These are phyloP conservation scores for Thermothelomyces thermophilus DNA, from an alignment of 2,329 filamentous ascomycete species.

Conservation along the genomic window DNA sequence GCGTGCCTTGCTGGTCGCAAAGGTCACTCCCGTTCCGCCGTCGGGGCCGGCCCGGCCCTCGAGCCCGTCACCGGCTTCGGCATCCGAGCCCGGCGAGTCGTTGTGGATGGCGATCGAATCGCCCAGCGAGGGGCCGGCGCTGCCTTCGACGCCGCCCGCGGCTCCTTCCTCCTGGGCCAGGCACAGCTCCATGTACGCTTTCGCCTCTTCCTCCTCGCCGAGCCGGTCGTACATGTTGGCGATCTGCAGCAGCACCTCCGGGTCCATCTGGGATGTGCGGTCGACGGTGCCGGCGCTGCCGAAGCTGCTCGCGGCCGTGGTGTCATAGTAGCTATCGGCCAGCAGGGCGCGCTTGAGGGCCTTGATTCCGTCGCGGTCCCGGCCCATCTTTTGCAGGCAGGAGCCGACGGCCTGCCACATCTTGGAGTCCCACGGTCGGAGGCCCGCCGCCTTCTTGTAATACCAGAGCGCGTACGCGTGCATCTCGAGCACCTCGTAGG, in stretches of 20 bases:
- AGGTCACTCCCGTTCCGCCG: constrained; percentile 72
- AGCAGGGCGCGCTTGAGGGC: constrained; percentile 87
- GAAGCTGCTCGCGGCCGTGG: constrained; percentile 47
- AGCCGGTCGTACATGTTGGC: constrained; percentile 81
- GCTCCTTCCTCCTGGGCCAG: constrained; percentile 83
- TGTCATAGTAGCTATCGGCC: constrained; percentile 79
- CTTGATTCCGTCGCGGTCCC: constrained; percentile 85
- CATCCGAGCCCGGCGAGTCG: constrained; percentile 41
- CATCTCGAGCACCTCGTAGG: constrained; percentile 97
- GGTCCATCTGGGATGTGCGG: constrained; percentile 63
- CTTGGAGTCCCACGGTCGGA: constrained; percentile 94
- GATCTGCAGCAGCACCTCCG: constrained; percentile 85
- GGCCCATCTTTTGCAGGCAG: constrained; percentile 83
- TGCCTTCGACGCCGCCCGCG: constrained; percentile 29
- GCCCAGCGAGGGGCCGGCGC: constrained; percentile 34
- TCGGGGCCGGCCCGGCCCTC: constrained; percentile 26
- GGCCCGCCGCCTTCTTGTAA: constrained; percentile 87
- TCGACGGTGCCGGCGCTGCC: constrained; percentile 43
- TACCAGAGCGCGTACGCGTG: constrained; percentile 96
- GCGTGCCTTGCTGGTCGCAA: constrained; percentile 83
- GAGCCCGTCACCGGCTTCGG: constrained; percentile 30
- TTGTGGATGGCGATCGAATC: constrained; percentile 51
- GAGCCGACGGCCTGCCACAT: constrained; percentile 98
- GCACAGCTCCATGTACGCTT: constrained; percentile 92
- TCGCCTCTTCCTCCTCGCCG: constrained; percentile 70